Evolutionary conservation across 2,329 filamentous ascomycete genomes (phyloP).

Genomic region (Aspergillus transmontanensis): DNA sequence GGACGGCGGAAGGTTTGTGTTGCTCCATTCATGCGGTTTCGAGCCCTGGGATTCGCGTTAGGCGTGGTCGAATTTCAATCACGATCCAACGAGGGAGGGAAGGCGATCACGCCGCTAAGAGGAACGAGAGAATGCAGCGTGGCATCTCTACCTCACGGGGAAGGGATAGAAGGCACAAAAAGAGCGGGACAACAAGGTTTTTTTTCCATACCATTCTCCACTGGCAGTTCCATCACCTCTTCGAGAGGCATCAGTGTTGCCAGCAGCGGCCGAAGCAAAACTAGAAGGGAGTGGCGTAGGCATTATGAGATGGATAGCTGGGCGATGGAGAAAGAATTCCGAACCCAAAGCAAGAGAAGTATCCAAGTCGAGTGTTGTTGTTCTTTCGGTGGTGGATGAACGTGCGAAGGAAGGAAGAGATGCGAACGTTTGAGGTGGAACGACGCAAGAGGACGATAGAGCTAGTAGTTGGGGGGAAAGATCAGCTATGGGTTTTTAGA

Average conservation of each 20-base stretch:
- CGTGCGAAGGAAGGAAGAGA: conserved; percentile 17
- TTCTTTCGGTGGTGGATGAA: conserved; percentile 22
- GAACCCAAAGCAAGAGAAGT: conserved; percentile 26
- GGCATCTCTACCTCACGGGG: background rate
- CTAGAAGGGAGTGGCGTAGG: conserved; percentile 77
- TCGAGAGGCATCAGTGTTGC: conserved; percentile 68
- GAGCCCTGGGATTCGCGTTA: conserved; percentile 52
- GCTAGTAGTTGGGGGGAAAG: background rate
- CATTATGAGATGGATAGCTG: conserved; percentile 50
- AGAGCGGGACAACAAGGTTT: background rate
- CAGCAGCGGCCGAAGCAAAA: conserved; percentile 81
- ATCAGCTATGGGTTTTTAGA: background rate
- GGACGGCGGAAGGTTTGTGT: conserved; percentile 69
- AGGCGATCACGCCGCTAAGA: background rate
- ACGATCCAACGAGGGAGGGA: conserved; percentile 9
- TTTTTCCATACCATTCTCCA: conserved; percentile 69
- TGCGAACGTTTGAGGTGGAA: conserved; percentile 25
- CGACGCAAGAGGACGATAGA: conserved; percentile 23
- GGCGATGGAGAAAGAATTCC: conserved; percentile 21
- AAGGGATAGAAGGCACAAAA: conserved; percentile 4
- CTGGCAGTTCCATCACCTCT: conserved; percentile 61
- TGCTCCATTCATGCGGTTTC: conserved; percentile 64
- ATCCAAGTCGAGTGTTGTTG: conserved; percentile 11
- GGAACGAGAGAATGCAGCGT: background rate
- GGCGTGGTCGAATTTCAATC: background rate